Conservation (phyloP, 1,284 basidiomycete genomes). For the Naganishia sp. region DNA sequence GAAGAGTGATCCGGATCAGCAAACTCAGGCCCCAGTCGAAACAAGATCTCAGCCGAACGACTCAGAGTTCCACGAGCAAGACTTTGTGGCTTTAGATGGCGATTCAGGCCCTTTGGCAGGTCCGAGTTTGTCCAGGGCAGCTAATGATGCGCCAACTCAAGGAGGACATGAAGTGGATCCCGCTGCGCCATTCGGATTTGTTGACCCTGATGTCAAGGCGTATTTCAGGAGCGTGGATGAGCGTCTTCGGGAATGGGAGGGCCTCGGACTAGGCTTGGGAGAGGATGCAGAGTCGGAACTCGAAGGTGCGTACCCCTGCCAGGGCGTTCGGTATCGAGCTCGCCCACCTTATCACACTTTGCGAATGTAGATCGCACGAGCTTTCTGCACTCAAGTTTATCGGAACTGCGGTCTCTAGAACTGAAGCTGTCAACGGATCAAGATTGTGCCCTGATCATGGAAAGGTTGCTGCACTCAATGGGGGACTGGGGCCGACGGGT, state of each 20-base stretch:
- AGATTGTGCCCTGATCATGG: conserved; percentile 82
- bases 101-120: conserved; percentile 5
- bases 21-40: background rate
- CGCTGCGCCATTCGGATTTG: conserved; percentile 81
- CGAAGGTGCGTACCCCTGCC: conserved; percentile 63
- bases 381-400: conserved; percentile 79
- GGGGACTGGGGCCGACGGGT: conserved; percentile 89
- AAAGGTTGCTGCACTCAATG: conserved; percentile 85
- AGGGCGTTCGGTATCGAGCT: background rate
- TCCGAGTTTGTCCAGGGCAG: conserved; percentile 25
- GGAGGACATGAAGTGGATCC: conserved; percentile 52
- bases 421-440: conserved; percentile 85
- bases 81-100: conserved; percentile 13
- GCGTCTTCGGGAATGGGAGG: conserved; percentile 82
- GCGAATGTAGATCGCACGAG: conserved; percentile 66
- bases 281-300: conserved; percentile 59
- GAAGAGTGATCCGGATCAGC: conserved; percentile 31
- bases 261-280: conserved; percentile 49
- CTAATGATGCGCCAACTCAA: conserved; percentile 8
- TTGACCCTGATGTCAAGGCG: conserved; percentile 83
- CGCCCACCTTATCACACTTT: background rate
- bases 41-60: background rate
- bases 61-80: conserved; percentile 26
- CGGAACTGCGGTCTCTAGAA: conserved; percentile 82
- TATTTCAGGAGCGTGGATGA: conserved; percentile 85